Conservation (phyloP, 2,329 filamentous ascomycete genomes). For the Aspergillus sp. region DNA sequence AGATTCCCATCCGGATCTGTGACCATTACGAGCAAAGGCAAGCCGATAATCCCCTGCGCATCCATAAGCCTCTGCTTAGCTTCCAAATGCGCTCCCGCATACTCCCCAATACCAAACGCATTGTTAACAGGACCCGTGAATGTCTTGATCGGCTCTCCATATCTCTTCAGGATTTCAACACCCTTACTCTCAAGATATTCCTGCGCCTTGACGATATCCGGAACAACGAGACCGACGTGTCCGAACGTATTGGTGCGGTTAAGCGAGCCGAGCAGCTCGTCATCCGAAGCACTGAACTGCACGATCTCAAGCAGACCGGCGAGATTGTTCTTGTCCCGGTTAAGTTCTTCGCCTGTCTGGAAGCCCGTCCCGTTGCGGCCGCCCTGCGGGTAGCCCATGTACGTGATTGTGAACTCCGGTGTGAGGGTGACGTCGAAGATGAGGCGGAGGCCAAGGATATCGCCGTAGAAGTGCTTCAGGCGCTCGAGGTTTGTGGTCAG, state of each 20-base stretch:
- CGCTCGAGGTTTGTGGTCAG: constrained; percentile 7
- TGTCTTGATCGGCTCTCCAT: neutral
- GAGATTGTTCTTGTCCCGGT: constrained; percentile 14
- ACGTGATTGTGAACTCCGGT: constrained; percentile 6
- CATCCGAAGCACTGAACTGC: constrained; percentile 10
- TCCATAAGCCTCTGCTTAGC: constrained; percentile 14
- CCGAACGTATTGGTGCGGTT: constrained; percentile 12
- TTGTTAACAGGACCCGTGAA: constrained; percentile 8
- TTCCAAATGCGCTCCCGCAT: constrained; percentile 5
- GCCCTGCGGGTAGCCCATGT: constrained; percentile 9
- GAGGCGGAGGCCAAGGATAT: constrained; percentile 13
- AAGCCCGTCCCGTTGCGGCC: constrained; percentile 14
- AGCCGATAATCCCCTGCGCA: constrained; percentile 9
- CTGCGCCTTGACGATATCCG: constrained; percentile 11
- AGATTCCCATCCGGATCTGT: constrained; percentile 9
- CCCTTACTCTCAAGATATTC: constrained; percentile 7
- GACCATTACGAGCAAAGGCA: constrained; percentile 7
- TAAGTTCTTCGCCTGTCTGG: constrained; percentile 7
- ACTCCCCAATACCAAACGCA: constrained; percentile 15
- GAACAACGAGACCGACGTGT: constrained; percentile 10
- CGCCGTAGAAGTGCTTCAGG: constrained; percentile 11
- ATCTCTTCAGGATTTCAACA: constrained; percentile 5
- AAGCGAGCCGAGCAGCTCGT: constrained; percentile 1
- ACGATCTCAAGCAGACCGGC: constrained; percentile 13
- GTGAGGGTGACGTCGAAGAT: constrained; percentile 12